These are phyloP conservation scores for Globomyces pollinis-pini DNA, from an alignment of 192 early-diverging fungal species.

Conservation along the genomic window DNA sequence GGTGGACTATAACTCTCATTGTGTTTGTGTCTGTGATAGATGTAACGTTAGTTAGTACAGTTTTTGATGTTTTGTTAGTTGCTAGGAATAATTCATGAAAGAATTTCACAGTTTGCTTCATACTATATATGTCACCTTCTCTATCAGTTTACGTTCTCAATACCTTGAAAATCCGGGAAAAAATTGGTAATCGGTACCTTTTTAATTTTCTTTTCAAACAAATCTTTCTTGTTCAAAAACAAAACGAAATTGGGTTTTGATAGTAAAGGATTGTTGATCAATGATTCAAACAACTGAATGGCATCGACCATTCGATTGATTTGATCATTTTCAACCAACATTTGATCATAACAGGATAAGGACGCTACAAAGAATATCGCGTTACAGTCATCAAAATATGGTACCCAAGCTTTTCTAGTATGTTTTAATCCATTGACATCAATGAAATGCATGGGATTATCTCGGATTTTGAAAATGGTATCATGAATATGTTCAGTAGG, in stretches of 20 bases:
- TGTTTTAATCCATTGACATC: slow-evolving; percentile 68
- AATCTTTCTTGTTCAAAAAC: slow-evolving; percentile 14
- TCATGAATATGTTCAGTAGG: not conserved
- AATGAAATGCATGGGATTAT: slow-evolving; percentile 54
- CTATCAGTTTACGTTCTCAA: too few relatives aligned
- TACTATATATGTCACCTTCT: too few relatives aligned
- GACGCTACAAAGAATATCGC: slow-evolving; percentile 12
- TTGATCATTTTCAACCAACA: slow-evolving; percentile 6
- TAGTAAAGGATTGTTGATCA: slow-evolving; percentile 9
- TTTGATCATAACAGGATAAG: slow-evolving; percentile 8
- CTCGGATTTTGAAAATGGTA: not conserved
- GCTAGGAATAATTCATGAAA: too few relatives aligned
- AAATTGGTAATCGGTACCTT: not conserved
- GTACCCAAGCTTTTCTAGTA: slow-evolving; percentile 47
- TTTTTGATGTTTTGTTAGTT: too few relatives aligned
- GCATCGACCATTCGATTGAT: slow-evolving; percentile 11
- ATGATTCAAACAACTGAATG: not conserved
- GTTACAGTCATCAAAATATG: slow-evolving; percentile 65
- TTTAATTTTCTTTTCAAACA: not conserved
- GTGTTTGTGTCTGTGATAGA: too few relatives aligned
- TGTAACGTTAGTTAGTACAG: too few relatives aligned
- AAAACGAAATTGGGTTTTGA: slow-evolving; percentile 6
- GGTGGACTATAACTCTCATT: too few relatives aligned
- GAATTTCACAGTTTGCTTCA: too few relatives aligned
- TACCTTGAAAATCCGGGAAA: slow-evolving; percentile 5